phyloP scores from a whole-genome alignment of 1,139 yeast species.

The Lodderomyces metapsilosis region DNA sequence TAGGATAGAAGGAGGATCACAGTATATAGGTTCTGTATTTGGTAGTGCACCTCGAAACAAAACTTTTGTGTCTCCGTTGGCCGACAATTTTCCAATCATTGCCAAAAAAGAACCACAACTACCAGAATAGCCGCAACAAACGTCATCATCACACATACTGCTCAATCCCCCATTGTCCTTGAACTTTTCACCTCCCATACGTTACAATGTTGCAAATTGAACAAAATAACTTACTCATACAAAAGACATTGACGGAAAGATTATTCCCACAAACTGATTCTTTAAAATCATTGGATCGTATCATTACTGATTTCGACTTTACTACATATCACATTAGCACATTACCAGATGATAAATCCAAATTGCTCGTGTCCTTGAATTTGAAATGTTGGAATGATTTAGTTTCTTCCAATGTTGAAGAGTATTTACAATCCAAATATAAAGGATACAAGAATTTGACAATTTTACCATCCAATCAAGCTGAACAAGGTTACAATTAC shows the following conservation, averaged over 20 bases:
- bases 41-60: too few relatives aligned
- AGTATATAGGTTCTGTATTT: too few relatives aligned
- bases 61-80: too few relatives aligned
- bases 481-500: slow-evolving; percentile 82
- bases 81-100: too few relatives aligned
- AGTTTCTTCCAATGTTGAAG: slow-evolving; percentile 60
- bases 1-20: too few relatives aligned
- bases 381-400: slow-evolving; percentile 79
- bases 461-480: slow-evolving; percentile 25
- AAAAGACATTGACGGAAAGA: slow-evolving; percentile 41
- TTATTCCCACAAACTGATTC: slow-evolving; percentile 30
- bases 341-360: slow-evolving; percentile 60
- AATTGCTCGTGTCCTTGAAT: slow-evolving; percentile 65
- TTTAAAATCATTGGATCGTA: slow-evolving; percentile 70
- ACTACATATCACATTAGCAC: slow-evolving; percentile 92
- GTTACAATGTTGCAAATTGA: slow-evolving; percentile 52
- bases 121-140: too few relatives aligned
- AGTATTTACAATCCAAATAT: slow-evolving; percentile 42
- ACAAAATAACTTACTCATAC: slow-evolving; percentile 42
- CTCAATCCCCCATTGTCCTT: too few relatives aligned
- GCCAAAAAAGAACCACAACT: too few relatives aligned
- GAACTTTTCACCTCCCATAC: too few relatives aligned
- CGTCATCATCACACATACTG: too few relatives aligned
- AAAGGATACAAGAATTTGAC: slow-evolving; percentile 29
- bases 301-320: slow-evolving; percentile 92